Base-by-base conservation (phyloP, 1,139 yeast species). In the Scheffersomyces cryptocercus region DNA sequence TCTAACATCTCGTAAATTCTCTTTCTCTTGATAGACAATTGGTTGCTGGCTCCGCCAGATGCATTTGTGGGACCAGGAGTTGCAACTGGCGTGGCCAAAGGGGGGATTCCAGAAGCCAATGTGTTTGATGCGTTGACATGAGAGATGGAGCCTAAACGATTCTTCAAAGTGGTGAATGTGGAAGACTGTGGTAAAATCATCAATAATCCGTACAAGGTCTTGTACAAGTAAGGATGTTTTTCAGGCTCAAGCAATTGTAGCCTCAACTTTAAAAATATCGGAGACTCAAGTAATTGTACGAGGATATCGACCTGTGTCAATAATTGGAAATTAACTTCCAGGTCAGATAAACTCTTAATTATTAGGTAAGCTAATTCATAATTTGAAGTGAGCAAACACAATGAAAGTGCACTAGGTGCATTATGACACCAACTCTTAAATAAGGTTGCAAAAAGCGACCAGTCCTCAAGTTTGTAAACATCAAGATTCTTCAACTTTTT, bases 181-280 rank as follows among this genome's bases (percentile, higher is more conserved):
- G 89, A 80, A 0, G 97, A 88, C 61, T 95, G 99, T 0, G 99
- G 99, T 42, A 95, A 68, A 5, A 95, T 76, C 99, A 95, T 95
- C 46, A 95, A 72, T 38, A 95, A 77, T 1, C 99, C 99, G 60
- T 90, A 95, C 28, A 95, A 75, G 39, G 96, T 87, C 60, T 90
- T 89, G 75, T 86, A 88, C 35, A 95, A 68, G 56, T 79, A 87
- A 0, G 96, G 96, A 58, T 88, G 79, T 54, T 80, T 82, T 41
- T 85, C 89, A 0, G 97, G 97, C 58, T 90, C 96, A 42, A 95
- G 70, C 24, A 95, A 70, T 63, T 93, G 97, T 48, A 95, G 70
- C 49, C 99, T 77, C 49, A 93, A 73, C 56, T 88, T 85, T 28
- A 96, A 85, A 62, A 95, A 93, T 1, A 91, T 91, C 1, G 98